Conservation (phyloP, 225 moss, liverwort and hornwort genomes). For the Bryoerythrophyllum caledonicum region DNA sequence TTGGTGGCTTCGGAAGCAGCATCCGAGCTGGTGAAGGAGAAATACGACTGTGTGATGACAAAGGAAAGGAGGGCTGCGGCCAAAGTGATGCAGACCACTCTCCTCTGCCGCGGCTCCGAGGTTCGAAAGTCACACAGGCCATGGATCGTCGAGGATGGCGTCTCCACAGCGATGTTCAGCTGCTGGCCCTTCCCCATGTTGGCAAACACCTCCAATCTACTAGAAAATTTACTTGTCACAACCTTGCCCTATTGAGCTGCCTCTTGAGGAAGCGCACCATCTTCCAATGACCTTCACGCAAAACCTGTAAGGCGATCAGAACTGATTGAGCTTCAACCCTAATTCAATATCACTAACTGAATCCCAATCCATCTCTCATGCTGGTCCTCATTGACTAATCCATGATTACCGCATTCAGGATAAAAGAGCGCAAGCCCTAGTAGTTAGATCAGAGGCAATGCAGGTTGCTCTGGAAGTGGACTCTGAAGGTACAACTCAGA, state of each 20-base stretch:
- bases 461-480: neutral
- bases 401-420: neutral
- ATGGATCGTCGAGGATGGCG: slow-evolving; percentile 18
- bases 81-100: slow-evolving; percentile 14
- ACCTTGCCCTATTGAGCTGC: neutral
- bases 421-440: neutral
- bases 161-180: slow-evolving; percentile 20
- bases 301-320: slow-evolving; percentile 2
- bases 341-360: neutral
- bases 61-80: slow-evolving; percentile 33
- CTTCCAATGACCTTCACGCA: slow-evolving; percentile 9
- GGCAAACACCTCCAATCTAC: neutral
- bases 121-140: slow-evolving; percentile 29
- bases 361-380: neutral
- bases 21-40: slow-evolving; percentile 20
- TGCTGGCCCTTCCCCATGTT: slow-evolving; percentile 38
- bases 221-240: neutral
- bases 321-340: neutral
- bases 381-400: neutral
- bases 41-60: slow-evolving; percentile 27
- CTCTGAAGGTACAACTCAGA: neutral
- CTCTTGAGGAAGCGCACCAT: neutral
- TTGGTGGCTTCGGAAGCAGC: neutral
- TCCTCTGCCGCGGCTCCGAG: slow-evolving; percentile 29
- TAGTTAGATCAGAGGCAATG: neutral